Evolutionary conservation across 2,329 filamentous ascomycete species (phyloP).

Genomic region (Albophoma yamanashiensis): DNA sequence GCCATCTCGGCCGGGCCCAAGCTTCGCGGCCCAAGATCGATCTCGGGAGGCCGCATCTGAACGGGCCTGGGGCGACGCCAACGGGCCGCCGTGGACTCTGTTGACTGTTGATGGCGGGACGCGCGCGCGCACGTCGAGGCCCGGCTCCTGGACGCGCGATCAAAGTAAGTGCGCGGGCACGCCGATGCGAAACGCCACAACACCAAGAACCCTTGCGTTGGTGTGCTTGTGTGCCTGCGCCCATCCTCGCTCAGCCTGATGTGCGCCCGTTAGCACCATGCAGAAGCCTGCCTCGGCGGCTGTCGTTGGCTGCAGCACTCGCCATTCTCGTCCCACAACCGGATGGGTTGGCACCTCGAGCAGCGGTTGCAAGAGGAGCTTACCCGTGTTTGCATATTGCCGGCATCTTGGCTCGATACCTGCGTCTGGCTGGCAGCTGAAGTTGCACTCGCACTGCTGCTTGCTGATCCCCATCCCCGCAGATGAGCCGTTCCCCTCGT

Average conservation of each 20-base stretch:
- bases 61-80: not conserved
- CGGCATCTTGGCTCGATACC: not conserved
- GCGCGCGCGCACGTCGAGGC: not conserved
- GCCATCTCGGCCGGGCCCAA: not conserved
- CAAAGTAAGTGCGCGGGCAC: not conserved
- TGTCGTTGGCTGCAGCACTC: not conserved
- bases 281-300: not conserved
- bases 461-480: not conserved
- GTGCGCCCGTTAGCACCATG: not conserved
- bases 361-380: not conserved
- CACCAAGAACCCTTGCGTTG: not conserved
- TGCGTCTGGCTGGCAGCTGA: not conserved
- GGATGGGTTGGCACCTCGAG: not conserved
- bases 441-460: not conserved
- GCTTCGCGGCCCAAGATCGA: not conserved
- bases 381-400: not conserved
- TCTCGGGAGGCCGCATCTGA: not conserved
- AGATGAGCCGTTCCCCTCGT: not conserved
- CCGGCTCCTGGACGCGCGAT: not conserved
- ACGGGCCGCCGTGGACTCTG: not conserved
- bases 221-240: not conserved
- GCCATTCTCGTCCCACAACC: not conserved
- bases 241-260: not conserved
- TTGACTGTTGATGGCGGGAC: constrained; percentile 1
- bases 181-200: not conserved